phyloP scores from a whole-genome alignment of 202 grass and related monocot genomes.

The Hordeum pubiflorum region DNA sequence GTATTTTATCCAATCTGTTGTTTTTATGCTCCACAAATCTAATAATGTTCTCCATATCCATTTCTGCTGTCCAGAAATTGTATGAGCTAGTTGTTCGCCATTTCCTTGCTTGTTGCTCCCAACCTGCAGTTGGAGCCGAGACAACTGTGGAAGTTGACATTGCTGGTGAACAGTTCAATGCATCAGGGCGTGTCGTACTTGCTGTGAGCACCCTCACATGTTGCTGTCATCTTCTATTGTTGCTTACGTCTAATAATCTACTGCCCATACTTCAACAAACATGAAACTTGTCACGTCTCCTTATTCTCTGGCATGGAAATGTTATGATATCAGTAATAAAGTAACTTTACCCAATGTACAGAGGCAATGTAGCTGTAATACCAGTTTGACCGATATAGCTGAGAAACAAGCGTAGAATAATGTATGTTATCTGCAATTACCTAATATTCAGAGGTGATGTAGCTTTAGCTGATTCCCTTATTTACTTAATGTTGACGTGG shows the following conservation, averaged over 20 bases:
- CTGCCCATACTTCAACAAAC: conserved; percentile 13
- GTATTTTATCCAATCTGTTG: background rate
- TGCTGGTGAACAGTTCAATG: conserved; percentile 78
- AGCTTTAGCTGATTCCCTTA: background rate
- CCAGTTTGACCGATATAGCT: background rate
- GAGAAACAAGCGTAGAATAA: conserved; percentile 9
- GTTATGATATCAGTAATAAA: background rate
- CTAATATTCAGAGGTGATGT: background rate
- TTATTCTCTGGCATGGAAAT: background rate
- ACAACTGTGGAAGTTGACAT: conserved; percentile 85
- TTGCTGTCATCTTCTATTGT: conserved; percentile 21
- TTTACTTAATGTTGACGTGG: conserved; percentile 2
- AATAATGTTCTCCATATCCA: conserved; percentile 7
- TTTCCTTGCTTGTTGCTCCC: conserved; percentile 97
- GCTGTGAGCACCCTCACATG: conserved; percentile 43
- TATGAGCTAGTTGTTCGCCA: conserved; percentile 95
- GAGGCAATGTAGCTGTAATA: background rate
- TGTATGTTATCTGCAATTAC: background rate
- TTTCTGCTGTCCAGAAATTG: conserved; percentile 54
- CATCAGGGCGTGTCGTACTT: conserved; percentile 75
- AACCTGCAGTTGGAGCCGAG: conserved; percentile 89
- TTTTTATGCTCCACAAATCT: conserved; percentile 9
- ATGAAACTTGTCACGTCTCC: background rate
- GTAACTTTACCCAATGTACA: background rate
- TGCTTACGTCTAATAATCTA: conserved; percentile 24